A percentile compares a stretch with the other conserved stretches of the same genome.
Evolutionary conservation across 2,329 filamentous ascomycete species (phyloP).

Genomic region (Penicillium glabrum): DNA sequence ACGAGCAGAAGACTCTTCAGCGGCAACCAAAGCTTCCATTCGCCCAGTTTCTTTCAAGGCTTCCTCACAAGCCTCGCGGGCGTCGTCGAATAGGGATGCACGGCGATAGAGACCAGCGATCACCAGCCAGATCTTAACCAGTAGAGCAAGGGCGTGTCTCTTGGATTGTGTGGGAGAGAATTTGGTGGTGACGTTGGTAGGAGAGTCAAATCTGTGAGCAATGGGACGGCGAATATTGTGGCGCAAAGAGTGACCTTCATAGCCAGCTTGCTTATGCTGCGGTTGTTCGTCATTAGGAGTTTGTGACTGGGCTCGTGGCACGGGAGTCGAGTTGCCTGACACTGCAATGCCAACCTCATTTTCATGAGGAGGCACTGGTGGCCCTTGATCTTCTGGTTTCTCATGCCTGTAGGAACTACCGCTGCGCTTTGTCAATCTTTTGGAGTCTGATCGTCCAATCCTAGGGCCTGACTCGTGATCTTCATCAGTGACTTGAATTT

Average conservation of each 20-base stretch:
- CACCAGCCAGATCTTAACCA: conserved; percentile 85
- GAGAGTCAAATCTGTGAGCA: conserved; percentile 39
- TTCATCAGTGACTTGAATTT: conserved; percentile 75
- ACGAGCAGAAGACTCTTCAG: conserved; percentile 62
- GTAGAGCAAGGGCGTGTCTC: conserved; percentile 55
- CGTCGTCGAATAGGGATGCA: conserved; percentile 76
- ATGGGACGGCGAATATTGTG: conserved; percentile 41
- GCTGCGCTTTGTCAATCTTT: conserved; percentile 35
- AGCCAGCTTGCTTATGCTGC: conserved; percentile 33
- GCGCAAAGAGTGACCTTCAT: conserved; percentile 44
- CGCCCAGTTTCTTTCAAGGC: conserved; percentile 72
- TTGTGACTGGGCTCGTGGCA: conserved; percentile 13
- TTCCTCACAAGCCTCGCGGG: conserved; percentile 75
- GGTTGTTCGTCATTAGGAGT: conserved; percentile 32
- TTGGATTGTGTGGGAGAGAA: conserved; percentile 54
- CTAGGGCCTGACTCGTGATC: conserved; percentile 36
- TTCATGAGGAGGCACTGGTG: conserved; percentile 24
- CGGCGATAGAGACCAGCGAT: conserved; percentile 85
- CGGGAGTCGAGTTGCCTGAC: conserved; percentile 23
- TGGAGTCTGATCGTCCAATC: conserved; percentile 32
- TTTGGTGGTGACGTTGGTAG: conserved; percentile 45
- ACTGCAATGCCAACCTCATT: conserved; percentile 30
- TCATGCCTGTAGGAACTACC: conserved; percentile 31
- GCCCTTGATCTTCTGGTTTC: conserved; percentile 21
- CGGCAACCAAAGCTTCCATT: conserved; percentile 66